A percentile compares a stretch with the other conserved stretches of the same genome.
Evolutionary conservation across 305 asterid genomes (phyloP).

Genomic region (Solanum hybrid): DNA sequence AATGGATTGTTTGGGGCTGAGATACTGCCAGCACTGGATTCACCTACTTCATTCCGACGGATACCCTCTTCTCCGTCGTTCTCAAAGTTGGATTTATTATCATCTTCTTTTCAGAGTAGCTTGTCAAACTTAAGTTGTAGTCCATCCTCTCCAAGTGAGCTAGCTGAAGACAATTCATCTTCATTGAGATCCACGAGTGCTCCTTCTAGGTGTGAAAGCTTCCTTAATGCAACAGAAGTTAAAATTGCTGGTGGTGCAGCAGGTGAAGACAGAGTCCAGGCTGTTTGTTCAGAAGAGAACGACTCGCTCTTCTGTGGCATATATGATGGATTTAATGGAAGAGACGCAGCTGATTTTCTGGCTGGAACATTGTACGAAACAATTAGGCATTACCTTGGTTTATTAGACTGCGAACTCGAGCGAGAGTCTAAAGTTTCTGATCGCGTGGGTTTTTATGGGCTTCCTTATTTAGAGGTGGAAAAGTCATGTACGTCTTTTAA

Average conservation of each 20-base stretch:
- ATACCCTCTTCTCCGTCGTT: conserved; percentile 71
- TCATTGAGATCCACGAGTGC: conserved; percentile 44
- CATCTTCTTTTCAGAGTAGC: conserved; percentile 64
- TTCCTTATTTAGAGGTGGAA: conserved; percentile 7
- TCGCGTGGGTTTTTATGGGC: not conserved
- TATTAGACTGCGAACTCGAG: conserved; percentile 45
- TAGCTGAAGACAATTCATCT: conserved; percentile 36
- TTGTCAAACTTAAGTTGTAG: conserved; percentile 71
- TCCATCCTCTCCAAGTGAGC: conserved; percentile 61
- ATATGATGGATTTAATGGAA: conserved; percentile 86
- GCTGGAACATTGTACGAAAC: conserved; percentile 82
- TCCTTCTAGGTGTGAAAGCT: conserved; percentile 48
- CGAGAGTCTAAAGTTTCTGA: conserved; percentile 21
- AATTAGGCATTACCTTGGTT: conserved; percentile 45
- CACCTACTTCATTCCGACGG: conserved; percentile 80
- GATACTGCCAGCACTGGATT: conserved; percentile 70
- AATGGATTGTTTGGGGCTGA: conserved; percentile 78
- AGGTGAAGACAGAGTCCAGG: conserved; percentile 96
- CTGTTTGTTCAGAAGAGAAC: conserved; percentile 83
- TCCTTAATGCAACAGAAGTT: conserved; percentile 52
- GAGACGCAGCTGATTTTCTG: conserved; percentile 95
- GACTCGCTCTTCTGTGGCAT: conserved; percentile 81
- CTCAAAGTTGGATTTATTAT: conserved; percentile 34
- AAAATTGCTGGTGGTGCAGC: conserved; percentile 97
- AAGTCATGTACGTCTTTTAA: conserved; percentile 19